These are phyloP conservation scores for Smallanthus sonchifolius DNA, from an alignment of 129 eudicot species.

Conservation along the genomic window DNA sequence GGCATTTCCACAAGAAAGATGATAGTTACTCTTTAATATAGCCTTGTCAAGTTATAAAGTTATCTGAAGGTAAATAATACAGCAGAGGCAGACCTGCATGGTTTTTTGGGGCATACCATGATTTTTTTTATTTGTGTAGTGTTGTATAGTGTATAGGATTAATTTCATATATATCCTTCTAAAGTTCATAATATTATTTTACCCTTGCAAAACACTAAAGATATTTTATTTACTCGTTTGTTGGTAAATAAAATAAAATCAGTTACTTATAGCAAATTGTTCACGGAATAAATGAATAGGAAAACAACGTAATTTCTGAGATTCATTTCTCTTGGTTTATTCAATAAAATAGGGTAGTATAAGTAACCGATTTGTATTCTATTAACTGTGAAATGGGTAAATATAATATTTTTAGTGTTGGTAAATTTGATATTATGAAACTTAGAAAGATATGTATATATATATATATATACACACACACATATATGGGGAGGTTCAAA, in stretches of 20 bases:
- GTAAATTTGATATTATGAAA: not conserved
- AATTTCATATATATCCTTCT: not conserved
- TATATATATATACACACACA: no score
- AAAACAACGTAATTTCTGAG: not conserved
- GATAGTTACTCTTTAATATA: not conserved
- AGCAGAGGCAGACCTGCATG: not conserved
- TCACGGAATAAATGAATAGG: not conserved
- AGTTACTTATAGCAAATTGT: not conserved
- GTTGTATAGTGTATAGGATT: not conserved
- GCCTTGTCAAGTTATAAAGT: not conserved
- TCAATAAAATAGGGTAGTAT: not conserved
- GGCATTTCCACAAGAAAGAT: not conserved
- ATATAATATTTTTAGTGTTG: not conserved
- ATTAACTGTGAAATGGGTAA: not conserved
- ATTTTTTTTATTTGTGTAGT: not conserved
- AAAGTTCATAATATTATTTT: not conserved
- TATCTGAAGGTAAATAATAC: not conserved
- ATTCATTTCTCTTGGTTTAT: not conserved
- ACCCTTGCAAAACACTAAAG: not conserved
- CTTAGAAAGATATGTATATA: not conserved
- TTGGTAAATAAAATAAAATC: not conserved
- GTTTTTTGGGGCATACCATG: not conserved
- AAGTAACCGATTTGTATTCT: not conserved
- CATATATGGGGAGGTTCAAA: no score
- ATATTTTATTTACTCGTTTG: not conserved